Base-by-base conservation (phyloP, 2,329 filamentous ascomycete genomes). In the Helotiales sp. region DNA sequence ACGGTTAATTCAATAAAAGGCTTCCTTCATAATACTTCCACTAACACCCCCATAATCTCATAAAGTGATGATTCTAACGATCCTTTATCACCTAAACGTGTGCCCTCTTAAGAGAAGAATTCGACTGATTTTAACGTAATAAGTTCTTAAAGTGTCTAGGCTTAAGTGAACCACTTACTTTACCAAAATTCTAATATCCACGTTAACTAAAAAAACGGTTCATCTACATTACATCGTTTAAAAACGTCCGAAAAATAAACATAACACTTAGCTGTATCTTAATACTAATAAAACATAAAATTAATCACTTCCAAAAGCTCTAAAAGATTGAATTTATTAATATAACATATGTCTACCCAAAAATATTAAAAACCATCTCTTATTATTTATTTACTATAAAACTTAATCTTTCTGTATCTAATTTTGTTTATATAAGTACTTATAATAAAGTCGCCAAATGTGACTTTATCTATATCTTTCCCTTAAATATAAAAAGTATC, bases 11-110 rank as follows among this genome's bases (percentile, higher is more conserved):
- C 3, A 28, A 61, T 64, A n/a, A 66, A 43, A 60, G 50, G 30
- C 7, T 49, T 55, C 49, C 64, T 61, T 61, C 43, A 60, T 57
- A 70, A 55, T 1, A 59, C 66, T 26, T 34, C 34, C 17, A 55
- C 20, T 15, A 61, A 28, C 32, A 70, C 69, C 6, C 47, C 50
- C 15, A 66, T 66, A 54, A 65, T 67, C 24, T 69, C 57, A 22
- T 61, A 40, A 34, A 70, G 54, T 34, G 22, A 40, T 34, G 34
- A 43, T 58, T 66, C 64, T 54, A 70, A 30, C 13, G 40, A 57
- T n/a, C 30, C 52, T 54, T 70, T 70, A 37, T 65, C 34, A 26
- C 69, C 69, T 22, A 70, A 45, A 32, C 52, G 66, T 43, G 61
- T 13, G 70, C 66, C 55, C 71, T 59, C 58, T n/a, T n/a, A n/a